Evolutionary conservation across 2,329 filamentous ascomycete genomes (phyloP), one percentile per base, ranked within the genome.

Genomic region (Elsinoe australis): DNA sequence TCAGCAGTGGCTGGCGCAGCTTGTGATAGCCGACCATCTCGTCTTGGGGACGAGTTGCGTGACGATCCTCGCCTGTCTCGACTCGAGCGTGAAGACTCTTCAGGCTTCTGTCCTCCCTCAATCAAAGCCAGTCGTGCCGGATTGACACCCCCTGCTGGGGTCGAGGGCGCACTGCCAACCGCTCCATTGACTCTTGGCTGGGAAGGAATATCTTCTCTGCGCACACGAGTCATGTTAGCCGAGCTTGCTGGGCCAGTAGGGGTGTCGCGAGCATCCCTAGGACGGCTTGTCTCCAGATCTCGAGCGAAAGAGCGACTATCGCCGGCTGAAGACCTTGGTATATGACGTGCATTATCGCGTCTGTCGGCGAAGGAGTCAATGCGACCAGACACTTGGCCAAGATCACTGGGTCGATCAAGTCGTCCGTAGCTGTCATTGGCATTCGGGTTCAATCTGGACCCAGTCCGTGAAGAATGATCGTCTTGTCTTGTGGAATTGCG

Each of bases 51-150:
- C 17, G 53, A 51, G 14, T 50, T 36, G 32, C 29, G 46, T 57
- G 55, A 47, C 57, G 64, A 35, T 32, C 52, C 46, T 49, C 51
- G 50, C 28, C 56, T 53, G 28, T 57, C 53, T 39, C 57, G 53
- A 17, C 15, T 39, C 52, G 29, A 51, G 19, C 56, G 53, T 29
- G 52, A 46, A 34, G 54, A 52, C 21, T 47, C 49, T 5, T 67
- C 64, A 14, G 55, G 54, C 41, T 50, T 49, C 1, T 58, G 51
- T 12, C 64, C 61, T 5, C 51, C 58, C 22, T 65, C 62, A 33
- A 72, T 68, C 28, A 70, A 51, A 10, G 67, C 66, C 50, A 67
- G 61, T 15, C 70, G 67, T 14, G 64, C 68, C 8, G 69, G 67
- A 47, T 71, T 70, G 32, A 71, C 62, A 18, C 14, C 26, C 4